phyloP scores from a whole-genome alignment of 1,284 basidiomycete genomes.

The Golubevia pallescens region DNA sequence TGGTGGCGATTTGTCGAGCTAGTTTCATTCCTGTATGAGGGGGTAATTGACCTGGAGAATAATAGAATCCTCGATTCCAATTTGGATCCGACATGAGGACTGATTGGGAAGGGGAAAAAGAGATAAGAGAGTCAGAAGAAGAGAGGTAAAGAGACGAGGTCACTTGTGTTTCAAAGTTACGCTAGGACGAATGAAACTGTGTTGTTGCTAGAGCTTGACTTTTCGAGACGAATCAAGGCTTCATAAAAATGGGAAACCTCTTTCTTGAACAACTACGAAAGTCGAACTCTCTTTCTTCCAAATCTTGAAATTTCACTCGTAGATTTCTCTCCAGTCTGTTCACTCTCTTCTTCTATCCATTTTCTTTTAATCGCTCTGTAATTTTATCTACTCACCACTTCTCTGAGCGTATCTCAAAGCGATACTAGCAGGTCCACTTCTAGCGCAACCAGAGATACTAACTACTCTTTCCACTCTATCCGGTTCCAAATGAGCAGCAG shows the following conservation, averaged over 20 bases:
- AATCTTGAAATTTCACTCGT: no score
- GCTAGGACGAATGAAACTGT: no score
- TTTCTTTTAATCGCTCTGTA: not conserved
- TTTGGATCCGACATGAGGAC: conserved; percentile 99
- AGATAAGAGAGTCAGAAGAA: conserved; percentile 2
- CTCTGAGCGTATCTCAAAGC: conserved; percentile 95
- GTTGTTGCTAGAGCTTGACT: no score
- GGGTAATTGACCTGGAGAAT: conserved; percentile 76
- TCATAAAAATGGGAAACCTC: no score
- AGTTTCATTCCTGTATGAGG: conserved; percentile 99
- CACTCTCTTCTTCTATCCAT: no score
- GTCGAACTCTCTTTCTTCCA: no score
- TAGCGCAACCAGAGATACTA: conserved; percentile 90
- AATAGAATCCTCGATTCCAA: conserved; percentile 99
- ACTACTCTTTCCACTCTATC: conserved; percentile 85
- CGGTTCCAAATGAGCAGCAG: conserved; percentile 91
- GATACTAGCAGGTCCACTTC: conserved; percentile 87
- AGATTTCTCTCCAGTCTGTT: no score
- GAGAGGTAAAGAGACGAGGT: not conserved
- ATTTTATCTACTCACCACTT: conserved; percentile 63
- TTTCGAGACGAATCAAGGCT: no score
- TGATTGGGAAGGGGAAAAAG: conserved; percentile 51
- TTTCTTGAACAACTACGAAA: no score
- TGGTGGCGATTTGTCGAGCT: conserved; percentile 96
- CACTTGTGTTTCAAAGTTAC: no score